Conservation (phyloP, 1,284 basidiomycete species). For the Singerocomus inundabilis region DNA sequence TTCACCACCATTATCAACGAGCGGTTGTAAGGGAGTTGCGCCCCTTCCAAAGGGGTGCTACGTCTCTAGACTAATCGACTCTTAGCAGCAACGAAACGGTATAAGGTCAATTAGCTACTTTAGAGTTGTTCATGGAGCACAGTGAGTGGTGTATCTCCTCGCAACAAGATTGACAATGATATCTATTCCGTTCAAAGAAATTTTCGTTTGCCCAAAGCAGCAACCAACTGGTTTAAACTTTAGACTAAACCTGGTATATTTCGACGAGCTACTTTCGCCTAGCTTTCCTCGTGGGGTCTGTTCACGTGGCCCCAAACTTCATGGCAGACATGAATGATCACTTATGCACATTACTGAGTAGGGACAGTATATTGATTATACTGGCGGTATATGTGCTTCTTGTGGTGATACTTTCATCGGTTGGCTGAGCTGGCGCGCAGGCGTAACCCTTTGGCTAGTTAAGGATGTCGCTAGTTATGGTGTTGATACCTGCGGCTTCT, state of each 20-base stretch:
- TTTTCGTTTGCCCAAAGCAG: neutral
- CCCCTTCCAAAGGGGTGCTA: too few species aligned
- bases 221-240: neutral
- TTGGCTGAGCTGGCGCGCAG: too few species aligned
- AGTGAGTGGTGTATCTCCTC: neutral
- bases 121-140: neutral
- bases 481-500: neutral
- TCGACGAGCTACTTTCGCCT: neutral
- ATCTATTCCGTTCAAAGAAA: neutral
- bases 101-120: too few species aligned
- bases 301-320: constrained; percentile 26
- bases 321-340: neutral
- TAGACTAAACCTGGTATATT: neutral
- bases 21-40: neutral
- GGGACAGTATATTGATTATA: neutral
- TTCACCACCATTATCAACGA: too few species aligned
- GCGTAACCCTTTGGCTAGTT: too few species aligned
- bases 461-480: constrained; percentile 15
- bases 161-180: neutral
- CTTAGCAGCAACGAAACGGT: too few species aligned
- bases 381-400: too few species aligned
- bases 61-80: too few species aligned
- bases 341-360: neutral
- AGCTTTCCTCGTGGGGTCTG: constrained; percentile 30
- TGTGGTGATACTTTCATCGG: neutral